Base-by-base conservation (phyloP, 352 stramenopile species). In the Globisporangium parvum region DNA sequence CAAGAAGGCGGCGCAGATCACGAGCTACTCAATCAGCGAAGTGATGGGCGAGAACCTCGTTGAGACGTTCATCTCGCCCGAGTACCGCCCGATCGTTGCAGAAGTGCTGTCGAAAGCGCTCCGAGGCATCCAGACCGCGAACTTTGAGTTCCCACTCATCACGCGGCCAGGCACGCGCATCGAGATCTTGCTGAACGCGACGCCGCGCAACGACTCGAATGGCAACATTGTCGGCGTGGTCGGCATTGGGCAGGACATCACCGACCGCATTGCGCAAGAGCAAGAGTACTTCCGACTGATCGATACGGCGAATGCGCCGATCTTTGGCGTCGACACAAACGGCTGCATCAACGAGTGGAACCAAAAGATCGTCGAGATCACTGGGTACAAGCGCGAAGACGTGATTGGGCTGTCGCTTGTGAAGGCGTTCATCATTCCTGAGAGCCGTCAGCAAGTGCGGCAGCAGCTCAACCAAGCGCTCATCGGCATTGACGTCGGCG, bases 111-210 rank as follows among this genome's bases (percentile, higher is more conserved):
- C 79, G 2, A 81, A 90, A 53, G 84, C 81, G 6, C 62, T 94
- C 18, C 70, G 73, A 44, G 84, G 84, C n/a, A 74, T 75, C 14
- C 71, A 94, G 59, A 90, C 84, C 0, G 84, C 84, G 3, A 94
- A 93, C 67, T 97, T 97, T 58, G 89, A 97, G 58, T 93, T 94
- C 64, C 74, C 85, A 45, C 56, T 95, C 15, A 91, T 93, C 47
- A 93, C 84, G 0, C 66, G 69, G 6, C 67, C 73, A 10, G 77
- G 77, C 15, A 78, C 75, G 1, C 64, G 66, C 15, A 81, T 91
- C 23, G 71, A 87, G 40, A 93, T 93, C 20, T 28, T 93, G 37
- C 65, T 93, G 4, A 93, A 93, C 45, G 83, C 83, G 3, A 91
- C 83, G 9, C 68, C 77, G 3, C 71, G 79, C 8, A 84, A 78